Conservation (phyloP, 2,329 filamentous ascomycete genomes). For the Fusarium floridanum region DNA sequence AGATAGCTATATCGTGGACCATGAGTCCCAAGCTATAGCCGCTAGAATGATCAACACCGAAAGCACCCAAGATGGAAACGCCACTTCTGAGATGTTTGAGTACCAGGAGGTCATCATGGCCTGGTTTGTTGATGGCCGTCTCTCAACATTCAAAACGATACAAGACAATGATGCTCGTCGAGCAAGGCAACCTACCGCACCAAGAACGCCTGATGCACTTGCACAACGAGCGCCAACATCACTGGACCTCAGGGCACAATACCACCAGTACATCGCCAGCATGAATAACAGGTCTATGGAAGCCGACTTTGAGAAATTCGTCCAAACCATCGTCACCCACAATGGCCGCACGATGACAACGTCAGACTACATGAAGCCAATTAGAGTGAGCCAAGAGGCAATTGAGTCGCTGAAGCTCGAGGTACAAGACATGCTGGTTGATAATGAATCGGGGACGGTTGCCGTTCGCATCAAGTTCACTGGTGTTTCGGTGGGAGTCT, state of each 20-base stretch:
- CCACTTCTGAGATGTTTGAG: neutral
- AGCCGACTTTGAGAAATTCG: neutral
- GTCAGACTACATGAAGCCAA: conserved; percentile 20
- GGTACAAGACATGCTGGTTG: conserved; percentile 13
- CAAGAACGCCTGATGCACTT: neutral
- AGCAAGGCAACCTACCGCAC: neutral
- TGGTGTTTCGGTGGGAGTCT: neutral
- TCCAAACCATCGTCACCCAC: neutral
- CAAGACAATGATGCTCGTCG: conserved; percentile 2
- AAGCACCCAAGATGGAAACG: rapidly evolving
- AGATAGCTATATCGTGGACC: conserved; percentile 20
- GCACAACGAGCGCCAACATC: neutral
- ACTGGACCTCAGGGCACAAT: neutral
- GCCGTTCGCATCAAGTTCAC: conserved; percentile 30
- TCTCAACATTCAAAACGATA: conserved; percentile 7
- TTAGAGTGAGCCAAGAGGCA: conserved; percentile 15
- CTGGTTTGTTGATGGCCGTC: conserved; percentile 19
- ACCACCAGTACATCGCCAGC: conserved; percentile 19
- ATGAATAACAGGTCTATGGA: conserved; percentile 32
- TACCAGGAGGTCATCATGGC: conserved; percentile 15
- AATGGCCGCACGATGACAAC: conserved; percentile 9
- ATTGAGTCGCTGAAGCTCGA: conserved; percentile 16
- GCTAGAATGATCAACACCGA: conserved; percentile 9
- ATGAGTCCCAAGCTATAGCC: conserved; percentile 9
- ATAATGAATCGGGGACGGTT: neutral